Evolutionary conservation across 2,329 filamentous ascomycete genomes (phyloP).

Genomic region (Paecilomyces sp.): DNA sequence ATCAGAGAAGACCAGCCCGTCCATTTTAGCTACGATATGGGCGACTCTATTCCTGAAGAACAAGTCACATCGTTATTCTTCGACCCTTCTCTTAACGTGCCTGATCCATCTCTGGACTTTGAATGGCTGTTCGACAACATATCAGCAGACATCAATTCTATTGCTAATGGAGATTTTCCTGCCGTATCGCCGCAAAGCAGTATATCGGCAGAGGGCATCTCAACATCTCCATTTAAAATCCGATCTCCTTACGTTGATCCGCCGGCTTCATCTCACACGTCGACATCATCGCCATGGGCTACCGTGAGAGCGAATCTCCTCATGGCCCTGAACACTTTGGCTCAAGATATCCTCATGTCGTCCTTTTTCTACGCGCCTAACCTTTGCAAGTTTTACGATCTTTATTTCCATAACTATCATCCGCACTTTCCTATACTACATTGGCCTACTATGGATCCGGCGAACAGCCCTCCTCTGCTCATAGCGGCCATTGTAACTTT

Average conservation of each 20-base stretch:
- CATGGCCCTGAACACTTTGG: slow-evolving; percentile 10
- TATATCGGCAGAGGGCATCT: slow-evolving; percentile 6
- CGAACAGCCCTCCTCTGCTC: slow-evolving; percentile 13
- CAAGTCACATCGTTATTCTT: slow-evolving; percentile 13
- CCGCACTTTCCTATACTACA: slow-evolving; percentile 21
- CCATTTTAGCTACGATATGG: slow-evolving; percentile 2
- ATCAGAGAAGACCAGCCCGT: neutral
- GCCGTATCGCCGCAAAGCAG: slow-evolving; percentile 7
- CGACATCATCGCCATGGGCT: slow-evolving; percentile 11
- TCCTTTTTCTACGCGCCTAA: slow-evolving; percentile 17
- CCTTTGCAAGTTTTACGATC: slow-evolving; percentile 13
- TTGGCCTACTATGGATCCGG: slow-evolving; percentile 11
- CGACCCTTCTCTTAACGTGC: slow-evolving; percentile 12
- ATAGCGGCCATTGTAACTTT: slow-evolving; percentile 18
- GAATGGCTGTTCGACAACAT: slow-evolving; percentile 18
- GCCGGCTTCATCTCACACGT: slow-evolving; percentile 5
- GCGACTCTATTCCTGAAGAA: slow-evolving; percentile 4
- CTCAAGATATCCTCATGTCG: slow-evolving; percentile 9
- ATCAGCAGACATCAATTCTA: slow-evolving; percentile 8
- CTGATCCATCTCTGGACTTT: slow-evolving; percentile 13
- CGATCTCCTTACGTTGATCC: slow-evolving; percentile 8
- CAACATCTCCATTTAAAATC: slow-evolving; percentile 7
- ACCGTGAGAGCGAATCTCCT: slow-evolving; percentile 11
- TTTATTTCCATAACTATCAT: slow-evolving; percentile 20
- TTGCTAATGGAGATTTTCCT: slow-evolving; percentile 3